Percentiles rank a stretch among this genome's conserved stretches.
Conservation (phyloP, 306 rosid species). For the Rosa rugosa region DNA sequence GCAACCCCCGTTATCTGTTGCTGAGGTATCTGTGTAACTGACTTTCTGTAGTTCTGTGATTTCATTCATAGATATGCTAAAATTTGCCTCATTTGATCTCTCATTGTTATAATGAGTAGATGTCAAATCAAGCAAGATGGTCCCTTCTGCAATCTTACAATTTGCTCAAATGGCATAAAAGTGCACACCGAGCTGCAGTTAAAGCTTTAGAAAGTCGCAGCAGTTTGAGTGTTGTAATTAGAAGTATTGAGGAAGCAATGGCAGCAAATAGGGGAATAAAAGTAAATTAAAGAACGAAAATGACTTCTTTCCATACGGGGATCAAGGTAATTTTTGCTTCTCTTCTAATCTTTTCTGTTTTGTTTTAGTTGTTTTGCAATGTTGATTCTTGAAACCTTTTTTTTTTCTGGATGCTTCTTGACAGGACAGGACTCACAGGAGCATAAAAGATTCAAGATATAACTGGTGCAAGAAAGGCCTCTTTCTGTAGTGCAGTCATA, state of each 20-base stretch:
- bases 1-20: constrained; percentile 79
- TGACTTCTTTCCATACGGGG: neutral
- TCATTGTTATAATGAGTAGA: constrained; percentile 43
- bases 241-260: constrained; percentile 81
- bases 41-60: constrained; percentile 19
- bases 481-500: neutral
- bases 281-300: neutral
- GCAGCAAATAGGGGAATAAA: constrained; percentile 34
- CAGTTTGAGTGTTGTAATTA: constrained; percentile 68
- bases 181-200: constrained; percentile 82
- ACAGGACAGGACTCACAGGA: neutral
- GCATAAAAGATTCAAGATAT: neutral
- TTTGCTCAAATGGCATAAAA: constrained; percentile 88
- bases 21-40: constrained; percentile 54
- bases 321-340: neutral
- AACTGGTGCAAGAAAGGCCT: neutral
- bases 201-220: constrained; percentile 80
- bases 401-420: neutral
- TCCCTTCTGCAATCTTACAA: constrained; percentile 90
- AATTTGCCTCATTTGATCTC: constrained; percentile 9
- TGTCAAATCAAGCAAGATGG: constrained; percentile 99
- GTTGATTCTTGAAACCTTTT: neutral
- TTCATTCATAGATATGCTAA: constrained; percentile 1
- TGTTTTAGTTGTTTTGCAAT: neutral
- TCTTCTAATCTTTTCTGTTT: neutral